phyloP scores from a whole-genome alignment of 768 basidiomycete genomes.

The Lepiota venenata region DNA sequence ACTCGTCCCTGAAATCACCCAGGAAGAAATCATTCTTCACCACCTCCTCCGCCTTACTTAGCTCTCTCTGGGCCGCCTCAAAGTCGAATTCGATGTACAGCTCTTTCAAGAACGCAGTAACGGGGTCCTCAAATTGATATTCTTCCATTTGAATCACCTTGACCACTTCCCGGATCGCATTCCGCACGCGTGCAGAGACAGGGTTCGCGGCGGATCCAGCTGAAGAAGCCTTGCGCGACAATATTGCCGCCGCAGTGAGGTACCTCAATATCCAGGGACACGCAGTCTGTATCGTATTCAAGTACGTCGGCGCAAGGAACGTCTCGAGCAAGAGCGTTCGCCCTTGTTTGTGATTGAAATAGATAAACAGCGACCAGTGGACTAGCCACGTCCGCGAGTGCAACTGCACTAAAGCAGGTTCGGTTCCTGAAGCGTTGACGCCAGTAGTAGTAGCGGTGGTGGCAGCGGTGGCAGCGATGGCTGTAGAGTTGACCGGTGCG shows the following conservation, averaged over 20 bases:
- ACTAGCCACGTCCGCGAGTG: slow-evolving; percentile 95
- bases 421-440: slow-evolving; percentile 27
- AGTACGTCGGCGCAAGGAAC: slow-evolving; percentile 94
- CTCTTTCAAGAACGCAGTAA: slow-evolving; percentile 91
- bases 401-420: slow-evolving; percentile 80
- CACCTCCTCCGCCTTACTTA: slow-evolving; percentile 75
- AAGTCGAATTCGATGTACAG: slow-evolving; percentile 97
- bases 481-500: slow-evolving; percentile 20
- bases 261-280: slow-evolving; percentile 95
- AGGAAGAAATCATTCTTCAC: slow-evolving; percentile 94
- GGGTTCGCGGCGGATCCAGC: slow-evolving; percentile 36
- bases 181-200: slow-evolving; percentile 70
- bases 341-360: slow-evolving; percentile 94
- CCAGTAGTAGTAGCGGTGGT: no score
- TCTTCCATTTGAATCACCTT: slow-evolving; percentile 94
- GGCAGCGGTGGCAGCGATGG: no score
- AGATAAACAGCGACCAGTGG: slow-evolving; percentile 98
- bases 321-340: slow-evolving; percentile 92
- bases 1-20: slow-evolving; percentile 85
- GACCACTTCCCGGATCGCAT: slow-evolving; percentile 89
- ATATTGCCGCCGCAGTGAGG: slow-evolving; percentile 88
- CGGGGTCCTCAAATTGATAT: slow-evolving; percentile 93
- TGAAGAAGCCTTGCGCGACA: slow-evolving; percentile 75
- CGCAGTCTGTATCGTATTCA: slow-evolving; percentile 97
- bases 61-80: slow-evolving; percentile 84